Percentiles rank a stretch among this genome's conserved stretches.
Conservation (phyloP, 2,329 filamentous ascomycete genomes). For the Exophiala xenobiotica region DNA sequence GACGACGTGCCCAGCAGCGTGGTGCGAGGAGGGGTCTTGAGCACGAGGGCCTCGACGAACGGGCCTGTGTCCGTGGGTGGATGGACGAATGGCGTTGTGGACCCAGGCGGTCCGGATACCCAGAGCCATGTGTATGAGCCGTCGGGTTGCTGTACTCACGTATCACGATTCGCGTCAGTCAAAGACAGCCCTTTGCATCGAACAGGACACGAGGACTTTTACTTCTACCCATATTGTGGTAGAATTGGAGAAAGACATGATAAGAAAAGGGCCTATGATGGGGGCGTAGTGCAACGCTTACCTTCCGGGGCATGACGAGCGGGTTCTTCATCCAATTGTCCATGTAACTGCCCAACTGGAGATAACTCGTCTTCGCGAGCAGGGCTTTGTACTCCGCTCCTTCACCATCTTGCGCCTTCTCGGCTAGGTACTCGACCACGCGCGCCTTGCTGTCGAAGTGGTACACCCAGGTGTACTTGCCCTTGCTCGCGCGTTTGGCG, state of each 20-base stretch:
- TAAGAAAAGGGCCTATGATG: too few species aligned
- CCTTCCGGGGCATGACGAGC: constrained; percentile 7
- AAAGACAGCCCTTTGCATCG: not conserved
- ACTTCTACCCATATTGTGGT: too few species aligned
- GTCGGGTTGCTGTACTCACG: not conserved
- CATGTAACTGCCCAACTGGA: constrained; percentile 39
- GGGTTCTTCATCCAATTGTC: constrained; percentile 32
- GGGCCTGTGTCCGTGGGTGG: constrained; percentile 33
- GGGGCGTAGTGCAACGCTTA: too few species aligned
- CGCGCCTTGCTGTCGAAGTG: constrained; percentile 47
- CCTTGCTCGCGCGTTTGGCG: constrained; percentile 39
- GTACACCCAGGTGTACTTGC: constrained; percentile 43
- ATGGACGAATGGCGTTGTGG: constrained; percentile 28
- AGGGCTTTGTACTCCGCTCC: constrained; percentile 29
- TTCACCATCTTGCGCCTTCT: not conserved
- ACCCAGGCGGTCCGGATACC: not conserved
- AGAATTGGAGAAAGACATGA: too few species aligned
- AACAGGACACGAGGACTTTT: too few species aligned
- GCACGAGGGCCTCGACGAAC: constrained; percentile 33
- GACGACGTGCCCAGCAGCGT: constrained; percentile 24
- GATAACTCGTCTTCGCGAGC: constrained; percentile 34
- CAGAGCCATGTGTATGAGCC: not conserved
- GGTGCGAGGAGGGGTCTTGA: constrained; percentile 23
- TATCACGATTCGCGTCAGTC: not conserved
- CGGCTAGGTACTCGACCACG: constrained; percentile 34